A percentile compares a stretch with the other conserved stretches of the same genome.
Evolutionary conservation across 2,329 filamentous ascomycete species (phyloP).

Genomic region (Biscogniauxia mediterranea): DNA sequence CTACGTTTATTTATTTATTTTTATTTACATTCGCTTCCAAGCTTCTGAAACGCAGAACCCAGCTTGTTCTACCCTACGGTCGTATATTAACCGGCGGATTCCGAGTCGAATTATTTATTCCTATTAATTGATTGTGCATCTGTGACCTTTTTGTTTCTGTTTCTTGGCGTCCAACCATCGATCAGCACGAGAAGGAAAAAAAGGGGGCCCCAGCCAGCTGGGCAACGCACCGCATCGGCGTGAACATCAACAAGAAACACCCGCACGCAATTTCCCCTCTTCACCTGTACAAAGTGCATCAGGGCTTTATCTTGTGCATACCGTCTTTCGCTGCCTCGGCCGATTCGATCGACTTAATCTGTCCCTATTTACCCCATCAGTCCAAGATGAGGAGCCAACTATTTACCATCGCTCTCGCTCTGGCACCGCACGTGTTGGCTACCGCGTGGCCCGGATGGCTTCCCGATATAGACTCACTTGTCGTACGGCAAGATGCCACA

Average conservation of each 20-base stretch:
- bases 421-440: slow-evolving; percentile 43
- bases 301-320: too few species aligned
- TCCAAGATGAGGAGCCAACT: slow-evolving; percentile 50
- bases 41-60: too few species aligned
- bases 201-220: background rate
- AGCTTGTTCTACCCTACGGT: background rate
- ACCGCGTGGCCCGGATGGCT: slow-evolving; percentile 58
- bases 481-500: slow-evolving; percentile 45
- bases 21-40: background rate
- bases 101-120: background rate
- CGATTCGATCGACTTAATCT: slow-evolving; percentile 9
- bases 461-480: slow-evolving; percentile 50
- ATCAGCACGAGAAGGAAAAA: background rate
- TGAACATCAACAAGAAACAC: background rate
- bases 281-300: slow-evolving; percentile 15
- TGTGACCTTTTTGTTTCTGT: background rate
- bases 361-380: background rate
- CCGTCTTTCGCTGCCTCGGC: slow-evolving; percentile 4
- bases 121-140: background rate
- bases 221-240: background rate
- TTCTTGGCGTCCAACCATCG: background rate
- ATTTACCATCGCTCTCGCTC: slow-evolving; percentile 51
- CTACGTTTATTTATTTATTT: too few species aligned
- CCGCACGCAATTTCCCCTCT: slow-evolving; percentile 5
- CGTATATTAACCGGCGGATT: background rate